Conservation (phyloP, 1,139 yeast species). For the Candida mesenterica region DNA sequence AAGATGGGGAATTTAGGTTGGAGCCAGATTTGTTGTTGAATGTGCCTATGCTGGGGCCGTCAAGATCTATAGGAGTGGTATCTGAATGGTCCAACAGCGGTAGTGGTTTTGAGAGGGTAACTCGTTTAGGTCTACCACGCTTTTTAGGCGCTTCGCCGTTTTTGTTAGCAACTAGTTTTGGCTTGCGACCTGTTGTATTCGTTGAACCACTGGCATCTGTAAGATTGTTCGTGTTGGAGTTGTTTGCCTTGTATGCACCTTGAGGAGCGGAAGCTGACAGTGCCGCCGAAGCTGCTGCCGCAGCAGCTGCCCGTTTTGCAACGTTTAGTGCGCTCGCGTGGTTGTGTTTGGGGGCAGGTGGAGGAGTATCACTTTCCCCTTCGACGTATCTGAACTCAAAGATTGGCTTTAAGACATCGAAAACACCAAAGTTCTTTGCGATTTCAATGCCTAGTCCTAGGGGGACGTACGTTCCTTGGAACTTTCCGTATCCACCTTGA, state of each 20-base stretch:
- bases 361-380: conserved; percentile 63
- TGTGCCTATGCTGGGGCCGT: conserved; percentile 32
- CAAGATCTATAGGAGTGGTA: conserved; percentile 30
- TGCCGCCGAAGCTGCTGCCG: conserved; percentile 20
- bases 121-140: conserved; percentile 50
- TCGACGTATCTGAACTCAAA: conserved; percentile 61
- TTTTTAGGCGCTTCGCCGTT: conserved; percentile 39
- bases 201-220: too few species aligned
- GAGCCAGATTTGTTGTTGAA: conserved; percentile 20
- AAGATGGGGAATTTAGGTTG: conserved; percentile 10
- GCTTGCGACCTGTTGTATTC: too few species aligned
- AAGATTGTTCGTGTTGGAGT: too few species aligned
- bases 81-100: conserved; percentile 31
- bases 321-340: conserved; percentile 60
- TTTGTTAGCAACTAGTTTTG: conserved; percentile 22
- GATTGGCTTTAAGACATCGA: conserved; percentile 61
- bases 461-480: conserved; percentile 95
- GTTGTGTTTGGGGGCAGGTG: conserved; percentile 82
- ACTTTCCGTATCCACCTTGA: conserved; percentile 93
- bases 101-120: conserved; percentile 22
- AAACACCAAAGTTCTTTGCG: conserved; percentile 69
- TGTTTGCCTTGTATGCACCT: conserved; percentile 16
- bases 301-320: conserved; percentile 41
- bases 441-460: conserved; percentile 55
- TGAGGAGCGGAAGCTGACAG: conserved; percentile 5